Evolutionary conservation across 2,329 filamentous ascomycete genomes (phyloP).

Genomic region (Orbilia oligospora): DNA sequence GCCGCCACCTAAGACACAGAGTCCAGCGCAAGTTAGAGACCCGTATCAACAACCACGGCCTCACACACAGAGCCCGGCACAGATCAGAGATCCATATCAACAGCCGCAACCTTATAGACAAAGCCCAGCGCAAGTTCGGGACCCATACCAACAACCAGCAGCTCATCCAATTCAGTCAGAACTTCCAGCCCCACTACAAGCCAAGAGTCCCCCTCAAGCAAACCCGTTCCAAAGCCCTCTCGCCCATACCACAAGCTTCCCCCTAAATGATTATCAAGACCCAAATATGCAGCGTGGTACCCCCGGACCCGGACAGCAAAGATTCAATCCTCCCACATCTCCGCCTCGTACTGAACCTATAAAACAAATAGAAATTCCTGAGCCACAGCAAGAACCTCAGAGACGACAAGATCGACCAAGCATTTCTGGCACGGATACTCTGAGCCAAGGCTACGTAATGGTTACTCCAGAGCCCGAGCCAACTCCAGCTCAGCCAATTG

Average conservation of each 20-base stretch:
- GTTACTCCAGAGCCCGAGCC: constrained; percentile 47
- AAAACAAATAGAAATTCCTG: constrained; percentile 42
- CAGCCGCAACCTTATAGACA: constrained; percentile 22
- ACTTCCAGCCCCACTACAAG: constrained; percentile 7
- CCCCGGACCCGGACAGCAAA: constrained; percentile 24
- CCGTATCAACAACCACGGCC: constrained; percentile 37
- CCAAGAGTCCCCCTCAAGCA: constrained; percentile 34
- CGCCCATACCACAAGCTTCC: constrained; percentile 35
- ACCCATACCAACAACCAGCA: constrained; percentile 37
- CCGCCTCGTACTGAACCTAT: constrained; percentile 43
- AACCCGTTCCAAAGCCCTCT: constrained; percentile 31
- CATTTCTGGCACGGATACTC: constrained; percentile 28
- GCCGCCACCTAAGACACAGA: constrained; percentile 15
- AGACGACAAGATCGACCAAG: constrained; percentile 34
- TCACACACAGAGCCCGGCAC: constrained; percentile 20
- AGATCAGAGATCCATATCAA: constrained; percentile 36
- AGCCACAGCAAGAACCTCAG: constrained; percentile 33
- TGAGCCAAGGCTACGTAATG: constrained; percentile 56
- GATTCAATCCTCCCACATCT: constrained; percentile 32
- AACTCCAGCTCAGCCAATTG: constrained; percentile 17
- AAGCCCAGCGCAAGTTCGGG: constrained; percentile 17
- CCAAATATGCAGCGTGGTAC: constrained; percentile 22
- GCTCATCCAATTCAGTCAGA: constrained; percentile 24
- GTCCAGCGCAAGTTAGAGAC: constrained; percentile 11
- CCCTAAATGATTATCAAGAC: constrained; percentile 35